phyloP scores from a whole-genome alignment of 352 stramenopile genomes.

The Phytopythium sindhum region DNA sequence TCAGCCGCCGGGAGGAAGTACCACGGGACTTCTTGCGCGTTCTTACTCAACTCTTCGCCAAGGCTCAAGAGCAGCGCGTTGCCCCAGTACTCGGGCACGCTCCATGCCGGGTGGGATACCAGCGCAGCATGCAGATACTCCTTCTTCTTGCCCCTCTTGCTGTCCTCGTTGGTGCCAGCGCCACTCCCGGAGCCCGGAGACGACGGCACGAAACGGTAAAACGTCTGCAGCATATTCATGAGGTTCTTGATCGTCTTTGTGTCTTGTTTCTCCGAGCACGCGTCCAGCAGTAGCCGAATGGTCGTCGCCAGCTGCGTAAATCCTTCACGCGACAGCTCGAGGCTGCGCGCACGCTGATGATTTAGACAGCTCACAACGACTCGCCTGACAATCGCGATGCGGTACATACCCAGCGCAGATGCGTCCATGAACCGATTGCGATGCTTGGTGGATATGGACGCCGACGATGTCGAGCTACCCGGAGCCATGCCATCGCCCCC shows the following conservation, averaged over 20 bases:
- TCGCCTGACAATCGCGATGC: slow-evolving; percentile 58
- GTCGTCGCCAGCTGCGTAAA: slow-evolving; percentile 52
- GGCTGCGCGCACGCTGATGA: slow-evolving; percentile 58
- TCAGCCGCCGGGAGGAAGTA: slow-evolving; percentile 56
- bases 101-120: slow-evolving; percentile 60
- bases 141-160: slow-evolving; percentile 36
- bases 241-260: slow-evolving; percentile 63
- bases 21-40: slow-evolving; percentile 57
- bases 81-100: slow-evolving; percentile 63
- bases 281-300: slow-evolving; percentile 60
- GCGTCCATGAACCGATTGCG: slow-evolving; percentile 65
- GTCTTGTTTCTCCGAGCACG: slow-evolving; percentile 59
- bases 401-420: slow-evolving; percentile 62
- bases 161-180: not conserved
- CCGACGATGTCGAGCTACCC: not conserved
- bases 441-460: slow-evolving; percentile 39
- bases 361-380: slow-evolving; percentile 61
- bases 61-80: slow-evolving; percentile 73
- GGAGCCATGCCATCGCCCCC: slow-evolving; percentile 6
- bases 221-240: slow-evolving; percentile 87
- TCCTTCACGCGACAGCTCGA: slow-evolving; percentile 50
- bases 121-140: slow-evolving; percentile 59
- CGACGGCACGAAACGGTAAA: slow-evolving; percentile 33
- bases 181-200: not conserved
- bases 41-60: slow-evolving; percentile 76